These are phyloP conservation scores for Cyclocybe aegerita DNA, from an alignment of 768 basidiomycete species.

Conservation along the genomic window DNA sequence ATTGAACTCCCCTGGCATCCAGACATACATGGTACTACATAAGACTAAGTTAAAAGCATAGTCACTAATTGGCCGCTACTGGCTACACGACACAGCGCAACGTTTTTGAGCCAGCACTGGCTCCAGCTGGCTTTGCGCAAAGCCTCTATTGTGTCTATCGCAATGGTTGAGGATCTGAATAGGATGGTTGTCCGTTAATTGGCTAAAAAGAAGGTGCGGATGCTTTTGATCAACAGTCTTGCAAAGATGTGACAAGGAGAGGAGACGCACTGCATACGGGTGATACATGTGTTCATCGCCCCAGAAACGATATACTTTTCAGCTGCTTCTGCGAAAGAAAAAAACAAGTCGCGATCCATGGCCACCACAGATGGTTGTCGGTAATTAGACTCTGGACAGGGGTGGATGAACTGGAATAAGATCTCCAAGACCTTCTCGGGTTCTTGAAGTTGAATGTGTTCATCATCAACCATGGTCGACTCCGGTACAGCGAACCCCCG, in stretches of 20 bases:
- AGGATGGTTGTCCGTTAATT: background rate
- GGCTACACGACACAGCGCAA: too few species aligned
- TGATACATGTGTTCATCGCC: conserved; percentile 20
- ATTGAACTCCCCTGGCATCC: too few species aligned
- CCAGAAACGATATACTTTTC: conserved; percentile 23
- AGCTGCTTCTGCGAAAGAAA: conserved; percentile 19
- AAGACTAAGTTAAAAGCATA: too few species aligned
- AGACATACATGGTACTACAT: too few species aligned
- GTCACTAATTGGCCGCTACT: too few species aligned
- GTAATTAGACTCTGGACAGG: background rate
- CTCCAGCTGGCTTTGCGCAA: too few species aligned
- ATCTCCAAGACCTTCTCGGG: conserved; percentile 3
- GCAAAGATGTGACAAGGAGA: background rate
- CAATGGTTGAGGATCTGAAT: conserved; percentile 5
- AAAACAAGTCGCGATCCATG: conserved; percentile 5
- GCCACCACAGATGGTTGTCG: conserved; percentile 5
- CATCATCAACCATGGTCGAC: background rate
- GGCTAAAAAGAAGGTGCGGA: background rate
- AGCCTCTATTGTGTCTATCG: conserved; percentile 6
- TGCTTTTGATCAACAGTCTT: background rate
- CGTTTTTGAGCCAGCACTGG: too few species aligned
- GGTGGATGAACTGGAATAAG: conserved; percentile 11
- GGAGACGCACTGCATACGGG: conserved; percentile 14
- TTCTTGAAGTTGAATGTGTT: background rate
- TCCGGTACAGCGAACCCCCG: conserved; percentile 1